Percentiles rank a stretch among this genome's conserved stretches.
phyloP scores from a whole-genome alignment of 176 grass and related monocot genomes.

The Ananas comosus region DNA sequence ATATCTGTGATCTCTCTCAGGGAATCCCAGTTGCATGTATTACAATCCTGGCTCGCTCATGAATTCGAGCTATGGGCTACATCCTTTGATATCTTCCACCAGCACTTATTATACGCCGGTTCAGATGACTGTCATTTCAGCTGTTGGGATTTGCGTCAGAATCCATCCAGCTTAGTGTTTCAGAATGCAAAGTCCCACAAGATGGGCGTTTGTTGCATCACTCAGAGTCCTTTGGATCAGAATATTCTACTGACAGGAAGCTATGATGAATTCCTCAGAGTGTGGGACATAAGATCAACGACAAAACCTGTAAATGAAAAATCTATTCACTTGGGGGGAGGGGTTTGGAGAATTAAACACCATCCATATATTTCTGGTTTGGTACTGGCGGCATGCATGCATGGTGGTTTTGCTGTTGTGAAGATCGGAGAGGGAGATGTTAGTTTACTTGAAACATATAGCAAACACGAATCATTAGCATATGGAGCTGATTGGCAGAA shows the following conservation, averaged over 20 bases:
- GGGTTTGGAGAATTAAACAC: conserved; percentile 93
- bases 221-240: conserved; percentile 46
- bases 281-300: conserved; percentile 85
- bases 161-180: conserved; percentile 42
- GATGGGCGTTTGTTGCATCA: conserved; percentile 86
- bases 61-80: conserved; percentile 87
- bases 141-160: conserved; percentile 78
- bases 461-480: conserved; percentile 81
- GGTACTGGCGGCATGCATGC: conserved; percentile 86
- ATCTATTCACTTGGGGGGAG: conserved; percentile 70
- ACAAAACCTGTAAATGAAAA: conserved; percentile 55
- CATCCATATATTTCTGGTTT: conserved; percentile 49
- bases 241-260: conserved; percentile 77
- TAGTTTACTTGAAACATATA: conserved; percentile 57
- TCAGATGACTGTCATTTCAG: conserved; percentile 80
- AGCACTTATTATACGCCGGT: conserved; percentile 67
- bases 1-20: conserved; percentile 55
- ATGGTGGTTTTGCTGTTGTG: conserved; percentile 85
- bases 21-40: conserved; percentile 50
- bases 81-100: conserved; percentile 53
- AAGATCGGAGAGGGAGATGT: conserved; percentile 34
- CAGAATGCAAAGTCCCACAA: conserved; percentile 56
- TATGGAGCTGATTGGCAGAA: conserved; percentile 95
- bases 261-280: conserved; percentile 88
- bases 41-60: conserved; percentile 67